These are phyloP conservation scores for Penicillium oxalicum DNA, from an alignment of 2,329 filamentous ascomycete genomes.

Conservation along the genomic window DNA sequence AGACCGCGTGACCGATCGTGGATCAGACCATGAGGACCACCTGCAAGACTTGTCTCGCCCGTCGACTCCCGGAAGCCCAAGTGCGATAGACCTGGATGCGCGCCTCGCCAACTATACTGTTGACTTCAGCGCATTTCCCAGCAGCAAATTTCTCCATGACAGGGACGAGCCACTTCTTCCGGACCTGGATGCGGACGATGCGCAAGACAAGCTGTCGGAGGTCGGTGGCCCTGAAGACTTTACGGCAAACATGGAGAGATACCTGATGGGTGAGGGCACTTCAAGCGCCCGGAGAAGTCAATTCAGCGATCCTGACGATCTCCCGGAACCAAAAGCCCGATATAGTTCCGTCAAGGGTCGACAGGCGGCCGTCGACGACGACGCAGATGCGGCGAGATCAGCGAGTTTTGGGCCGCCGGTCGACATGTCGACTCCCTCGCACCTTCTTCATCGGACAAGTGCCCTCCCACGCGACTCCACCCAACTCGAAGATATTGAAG, in stretches of 20 bases:
- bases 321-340: slow-evolving; percentile 10
- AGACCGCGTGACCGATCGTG: slow-evolving; percentile 9
- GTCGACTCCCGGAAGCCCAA: slow-evolving; percentile 22
- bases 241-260: slow-evolving; percentile 38
- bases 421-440: slow-evolving; percentile 42
- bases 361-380: slow-evolving; percentile 26
- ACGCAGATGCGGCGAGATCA: slow-evolving; percentile 33
- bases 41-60: slow-evolving; percentile 10
- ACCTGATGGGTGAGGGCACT: slow-evolving; percentile 28
- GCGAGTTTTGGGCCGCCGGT: slow-evolving; percentile 40
- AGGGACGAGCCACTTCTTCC: slow-evolving; percentile 21
- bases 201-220: slow-evolving; percentile 31
- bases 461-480: slow-evolving; percentile 26
- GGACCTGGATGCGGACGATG: slow-evolving; percentile 20
- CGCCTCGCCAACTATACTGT: slow-evolving; percentile 37
- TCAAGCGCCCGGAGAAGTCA: slow-evolving; percentile 14
- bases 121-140: slow-evolving; percentile 35
- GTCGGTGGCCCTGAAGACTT: slow-evolving; percentile 40
- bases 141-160: slow-evolving; percentile 19
- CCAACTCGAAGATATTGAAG: slow-evolving; percentile 34
- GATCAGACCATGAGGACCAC: slow-evolving; percentile 8
- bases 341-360: slow-evolving; percentile 17
- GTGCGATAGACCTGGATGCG: slow-evolving; percentile 32
- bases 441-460: slow-evolving; percentile 30
- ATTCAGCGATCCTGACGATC: slow-evolving; percentile 8